phyloP scores from a whole-genome alignment of 352 stramenopile genomes.

The Phytophthora litchii region DNA sequence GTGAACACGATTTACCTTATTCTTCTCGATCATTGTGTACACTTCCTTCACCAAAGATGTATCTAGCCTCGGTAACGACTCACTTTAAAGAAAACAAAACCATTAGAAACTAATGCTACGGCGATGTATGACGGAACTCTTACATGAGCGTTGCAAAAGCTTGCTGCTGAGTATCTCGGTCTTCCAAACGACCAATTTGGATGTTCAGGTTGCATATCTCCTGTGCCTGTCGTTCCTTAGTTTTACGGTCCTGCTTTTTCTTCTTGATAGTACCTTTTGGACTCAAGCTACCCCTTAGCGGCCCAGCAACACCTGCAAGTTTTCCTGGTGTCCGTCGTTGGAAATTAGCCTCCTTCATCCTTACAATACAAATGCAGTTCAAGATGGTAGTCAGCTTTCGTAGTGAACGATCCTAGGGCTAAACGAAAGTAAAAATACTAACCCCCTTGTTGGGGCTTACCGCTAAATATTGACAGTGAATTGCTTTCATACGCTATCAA shows the following conservation, averaged over 20 bases:
- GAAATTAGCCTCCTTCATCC: conserved; percentile 35
- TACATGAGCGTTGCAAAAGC: conserved; percentile 59
- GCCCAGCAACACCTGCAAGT: neutral
- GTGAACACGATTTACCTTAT: conserved; percentile 42
- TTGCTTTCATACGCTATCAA: no score
- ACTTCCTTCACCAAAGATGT: conserved; percentile 44
- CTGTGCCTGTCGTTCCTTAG: conserved; percentile 41
- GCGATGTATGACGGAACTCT: neutral
- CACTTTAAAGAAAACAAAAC: conserved; percentile 22
- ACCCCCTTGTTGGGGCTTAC: no score
- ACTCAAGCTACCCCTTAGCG: conserved; percentile 14
- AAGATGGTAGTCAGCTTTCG: no score
- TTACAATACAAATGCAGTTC: no score
- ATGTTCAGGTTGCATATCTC: conserved; percentile 49
- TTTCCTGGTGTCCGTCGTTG: conserved; percentile 14
- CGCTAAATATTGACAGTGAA: no score
- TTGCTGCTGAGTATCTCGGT: conserved; percentile 71
- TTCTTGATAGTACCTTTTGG: conserved; percentile 45
- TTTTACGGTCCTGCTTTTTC: conserved; percentile 53
- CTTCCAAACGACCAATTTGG: conserved; percentile 62
- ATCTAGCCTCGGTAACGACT: conserved; percentile 46
- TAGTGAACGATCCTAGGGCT: neutral
- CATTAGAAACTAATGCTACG: neutral
- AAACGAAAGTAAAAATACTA: neutral
- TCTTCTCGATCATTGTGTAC: conserved; percentile 58